Base-by-base conservation (phyloP, 352 stramenopile species). In the Phytophthora crassamura region DNA sequence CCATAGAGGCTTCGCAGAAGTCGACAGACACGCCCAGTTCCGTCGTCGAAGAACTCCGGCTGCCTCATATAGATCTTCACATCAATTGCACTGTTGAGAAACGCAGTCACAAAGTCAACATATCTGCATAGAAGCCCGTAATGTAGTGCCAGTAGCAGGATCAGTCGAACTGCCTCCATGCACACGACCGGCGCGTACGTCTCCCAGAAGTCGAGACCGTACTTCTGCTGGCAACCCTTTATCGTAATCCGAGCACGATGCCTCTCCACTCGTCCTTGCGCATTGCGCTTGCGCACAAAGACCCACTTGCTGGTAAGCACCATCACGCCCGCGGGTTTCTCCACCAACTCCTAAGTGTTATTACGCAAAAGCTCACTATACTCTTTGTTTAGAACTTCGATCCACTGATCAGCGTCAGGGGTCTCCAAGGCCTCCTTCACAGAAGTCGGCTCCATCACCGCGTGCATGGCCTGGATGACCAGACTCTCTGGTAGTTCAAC, bases 101-200 rank as follows among this genome's bases (percentile, higher is more conserved):
- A 59, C 2, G 48, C 20, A 12, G 58, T 53, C 2, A 66, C 58
- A 42, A 66, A 55, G 12, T 66, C 58, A 16, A 66, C 22, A 30
- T 59, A 47, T 12, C n/a, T 5, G 22, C 39, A 47, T 1, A 40
- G 12, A 0, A 59, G 12, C 0, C 48, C 48, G 2, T 41, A 38
- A 8, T 59, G 30, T 15, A 66, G 16, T 41, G 58, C 48, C n/a
- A 66, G 11, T 20, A 60, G 18, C 2, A 59, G 11, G 2, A 66
- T 9, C 4, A 66, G 11, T 11, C 42, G 28, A 10, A 60, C 40
- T 16, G 52, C 33, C 8, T 51, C 22, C 52, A 39, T 33, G 9
- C 30, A 28, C 18, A 65, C 48, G 2, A 59, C 57, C 4, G 46
- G 46, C 14, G 57, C 30, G 10, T 59, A 65, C 4, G 45, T 52